A percentile compares a stretch with the other conserved stretches of the same genome.
phyloP scores from a whole-genome alignment of 2,329 filamentous ascomycete species.

The Elsinoe fawcettii region DNA sequence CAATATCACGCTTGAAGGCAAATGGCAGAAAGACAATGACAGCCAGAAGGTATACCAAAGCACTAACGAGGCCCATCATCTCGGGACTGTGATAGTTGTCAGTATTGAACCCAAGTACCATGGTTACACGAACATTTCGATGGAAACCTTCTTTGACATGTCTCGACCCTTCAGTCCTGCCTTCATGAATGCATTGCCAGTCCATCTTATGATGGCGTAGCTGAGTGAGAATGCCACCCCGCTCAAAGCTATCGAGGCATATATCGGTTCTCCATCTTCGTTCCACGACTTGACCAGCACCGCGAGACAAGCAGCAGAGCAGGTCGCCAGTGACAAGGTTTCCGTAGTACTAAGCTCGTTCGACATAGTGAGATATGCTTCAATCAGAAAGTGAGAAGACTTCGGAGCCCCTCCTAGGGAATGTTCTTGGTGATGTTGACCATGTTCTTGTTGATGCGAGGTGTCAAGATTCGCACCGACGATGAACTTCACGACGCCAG shows the following conservation, averaged over 20 bases:
- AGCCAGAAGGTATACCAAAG: constrained; percentile 80
- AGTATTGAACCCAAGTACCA: constrained; percentile 20
- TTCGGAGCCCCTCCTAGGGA: neutral
- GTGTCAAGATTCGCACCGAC: neutral
- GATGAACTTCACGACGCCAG: neutral
- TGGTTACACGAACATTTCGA: constrained; percentile 57
- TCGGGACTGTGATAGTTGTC: constrained; percentile 55
- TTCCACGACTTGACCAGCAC: constrained; percentile 75
- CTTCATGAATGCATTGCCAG: constrained; percentile 79
- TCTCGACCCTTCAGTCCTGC: constrained; percentile 86
- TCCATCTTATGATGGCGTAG: constrained; percentile 86
- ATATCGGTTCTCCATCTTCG: constrained; percentile 78
- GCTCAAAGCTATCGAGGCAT: constrained; percentile 82
- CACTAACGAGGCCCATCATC: constrained; percentile 91
- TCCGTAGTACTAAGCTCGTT: constrained; percentile 44
- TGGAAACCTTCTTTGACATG: constrained; percentile 66
- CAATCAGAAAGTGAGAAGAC: neutral
- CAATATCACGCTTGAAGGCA: constrained; percentile 96
- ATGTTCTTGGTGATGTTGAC: neutral
- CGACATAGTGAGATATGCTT: constrained; percentile 8
- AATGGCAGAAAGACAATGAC: constrained; percentile 93
- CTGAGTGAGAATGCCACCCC: constrained; percentile 72
- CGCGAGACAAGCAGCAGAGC: constrained; percentile 62
- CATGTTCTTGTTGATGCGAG: neutral
- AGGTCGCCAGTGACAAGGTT: constrained; percentile 50